Evolutionary conservation across 225 moss, liverwort and hornwort species (phyloP).

Genomic region (Antitrichia curtipendula): DNA sequence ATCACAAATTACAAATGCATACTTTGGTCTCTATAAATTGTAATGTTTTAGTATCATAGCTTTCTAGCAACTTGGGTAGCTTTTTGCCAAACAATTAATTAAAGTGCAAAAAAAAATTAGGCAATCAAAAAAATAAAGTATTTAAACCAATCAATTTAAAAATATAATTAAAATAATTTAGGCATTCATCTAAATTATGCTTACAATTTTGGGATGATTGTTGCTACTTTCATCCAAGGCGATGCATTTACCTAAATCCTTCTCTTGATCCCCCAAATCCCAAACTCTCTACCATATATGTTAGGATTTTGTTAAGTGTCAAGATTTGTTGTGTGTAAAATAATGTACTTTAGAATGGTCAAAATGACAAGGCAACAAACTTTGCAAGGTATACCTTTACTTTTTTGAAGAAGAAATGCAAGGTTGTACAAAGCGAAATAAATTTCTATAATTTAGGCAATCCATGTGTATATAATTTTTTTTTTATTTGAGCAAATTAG

Average conservation of each 20-base stretch:
- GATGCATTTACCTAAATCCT: rapidly evolving
- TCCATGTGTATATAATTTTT: no score
- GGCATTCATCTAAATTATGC: not conserved
- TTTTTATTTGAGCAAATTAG: not conserved
- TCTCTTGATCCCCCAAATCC: rapidly evolving
- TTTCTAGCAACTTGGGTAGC: rapidly evolving
- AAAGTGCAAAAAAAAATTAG: not conserved
- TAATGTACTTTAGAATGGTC: not conserved
- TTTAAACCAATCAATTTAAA: rapidly evolving
- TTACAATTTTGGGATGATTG: not conserved
- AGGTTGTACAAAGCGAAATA: rapidly evolving
- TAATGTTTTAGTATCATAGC: not conserved
- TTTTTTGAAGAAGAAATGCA: not conserved
- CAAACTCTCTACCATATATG: not conserved
- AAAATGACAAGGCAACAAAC: not conserved
- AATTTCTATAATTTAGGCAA: not conserved
- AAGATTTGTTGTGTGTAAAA: not conserved
- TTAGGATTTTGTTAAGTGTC: not conserved
- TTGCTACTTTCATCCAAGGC: not conserved
- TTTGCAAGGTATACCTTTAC: not conserved
- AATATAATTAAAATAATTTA: not conserved
- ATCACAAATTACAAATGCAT: not conserved
- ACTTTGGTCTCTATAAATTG: not conserved
- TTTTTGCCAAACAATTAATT: not conserved
- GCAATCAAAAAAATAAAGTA: rapidly evolving